Evolutionary conservation across 495 filamentous ascomycete species (phyloP).

Genomic region (Penicillium desertorum): DNA sequence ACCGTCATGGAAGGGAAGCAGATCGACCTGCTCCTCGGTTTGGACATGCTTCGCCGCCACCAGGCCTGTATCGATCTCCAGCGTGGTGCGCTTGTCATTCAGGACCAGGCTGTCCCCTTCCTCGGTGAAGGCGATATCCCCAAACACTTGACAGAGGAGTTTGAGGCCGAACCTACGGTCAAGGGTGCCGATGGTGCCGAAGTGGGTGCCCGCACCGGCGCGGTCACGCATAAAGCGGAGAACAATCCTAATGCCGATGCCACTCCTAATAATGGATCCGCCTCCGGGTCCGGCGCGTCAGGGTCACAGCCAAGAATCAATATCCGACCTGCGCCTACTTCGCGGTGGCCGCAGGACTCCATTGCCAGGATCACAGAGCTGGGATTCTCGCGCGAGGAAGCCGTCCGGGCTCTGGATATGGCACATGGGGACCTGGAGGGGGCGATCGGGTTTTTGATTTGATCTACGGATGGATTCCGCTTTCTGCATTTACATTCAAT

Average conservation of each 20-base stretch:
- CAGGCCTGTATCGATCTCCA: conserved; percentile 88
- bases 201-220: conserved; percentile 81
- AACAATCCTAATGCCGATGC: background rate
- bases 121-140: conserved; percentile 92
- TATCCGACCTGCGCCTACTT: conserved; percentile 36
- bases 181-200: conserved; percentile 81
- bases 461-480: conserved; percentile 42
- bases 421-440: conserved; percentile 83
- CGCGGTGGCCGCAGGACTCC: conserved; percentile 43
- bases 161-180: conserved; percentile 78
- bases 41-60: conserved; percentile 95
- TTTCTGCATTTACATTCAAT: conserved; percentile 16
- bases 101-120: conserved; percentile 83
- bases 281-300: conserved; percentile 25
- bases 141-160: conserved; percentile 65
- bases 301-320: conserved; percentile 25
- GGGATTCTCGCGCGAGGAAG: conserved; percentile 75
- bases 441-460: conserved; percentile 81
- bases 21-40: conserved; percentile 89
- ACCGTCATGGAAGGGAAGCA: conserved; percentile 99
- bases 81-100: conserved; percentile 77
- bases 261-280: conserved; percentile 1
- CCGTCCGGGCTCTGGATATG: conserved; percentile 75
- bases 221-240: conserved; percentile 63
- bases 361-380: conserved; percentile 70